Evolutionary conservation across 2,329 filamentous ascomycete species (phyloP).

Genomic region (Sarocladium strictum): DNA sequence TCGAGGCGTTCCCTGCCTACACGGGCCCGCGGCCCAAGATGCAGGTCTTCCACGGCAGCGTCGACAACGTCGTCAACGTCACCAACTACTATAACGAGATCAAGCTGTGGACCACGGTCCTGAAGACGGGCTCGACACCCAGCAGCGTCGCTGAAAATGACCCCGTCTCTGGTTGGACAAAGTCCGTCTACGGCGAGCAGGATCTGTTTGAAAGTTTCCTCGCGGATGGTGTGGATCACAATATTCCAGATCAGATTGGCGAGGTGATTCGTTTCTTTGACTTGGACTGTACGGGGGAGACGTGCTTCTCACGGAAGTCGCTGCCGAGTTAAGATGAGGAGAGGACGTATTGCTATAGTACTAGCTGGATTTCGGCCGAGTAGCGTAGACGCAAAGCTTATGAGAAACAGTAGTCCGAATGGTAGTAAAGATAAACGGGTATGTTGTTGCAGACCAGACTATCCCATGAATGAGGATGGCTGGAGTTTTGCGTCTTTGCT

Average conservation of each 20-base stretch:
- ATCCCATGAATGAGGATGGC: too few relatives aligned
- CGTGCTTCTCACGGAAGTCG: not conserved
- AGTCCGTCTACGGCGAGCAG: not conserved
- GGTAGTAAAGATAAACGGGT: too few relatives aligned
- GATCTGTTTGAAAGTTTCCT: not conserved
- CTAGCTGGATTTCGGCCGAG: too few relatives aligned
- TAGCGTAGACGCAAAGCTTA: too few relatives aligned
- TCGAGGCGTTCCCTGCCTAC: constrained; percentile 42
- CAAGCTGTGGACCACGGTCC: not conserved
- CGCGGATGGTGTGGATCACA: not conserved
- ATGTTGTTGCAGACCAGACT: too few relatives aligned
- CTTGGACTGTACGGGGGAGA: not conserved
- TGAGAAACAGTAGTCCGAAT: too few relatives aligned
- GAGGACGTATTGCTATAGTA: too few relatives aligned
- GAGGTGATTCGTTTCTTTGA: not conserved
- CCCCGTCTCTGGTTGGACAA: not conserved
- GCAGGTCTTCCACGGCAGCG: constrained; percentile 51
- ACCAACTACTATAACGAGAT: not conserved
- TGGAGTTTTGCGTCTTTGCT: too few relatives aligned
- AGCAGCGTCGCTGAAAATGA: not conserved
- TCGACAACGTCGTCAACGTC: constrained; percentile 9
- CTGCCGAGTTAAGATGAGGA: not conserved
- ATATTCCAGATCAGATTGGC: not conserved
- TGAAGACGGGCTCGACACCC: not conserved
- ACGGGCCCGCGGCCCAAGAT: constrained; percentile 43